Base-by-base conservation (phyloP, 2,329 filamentous ascomycete species). In the Leptographium galeiforme region DNA sequence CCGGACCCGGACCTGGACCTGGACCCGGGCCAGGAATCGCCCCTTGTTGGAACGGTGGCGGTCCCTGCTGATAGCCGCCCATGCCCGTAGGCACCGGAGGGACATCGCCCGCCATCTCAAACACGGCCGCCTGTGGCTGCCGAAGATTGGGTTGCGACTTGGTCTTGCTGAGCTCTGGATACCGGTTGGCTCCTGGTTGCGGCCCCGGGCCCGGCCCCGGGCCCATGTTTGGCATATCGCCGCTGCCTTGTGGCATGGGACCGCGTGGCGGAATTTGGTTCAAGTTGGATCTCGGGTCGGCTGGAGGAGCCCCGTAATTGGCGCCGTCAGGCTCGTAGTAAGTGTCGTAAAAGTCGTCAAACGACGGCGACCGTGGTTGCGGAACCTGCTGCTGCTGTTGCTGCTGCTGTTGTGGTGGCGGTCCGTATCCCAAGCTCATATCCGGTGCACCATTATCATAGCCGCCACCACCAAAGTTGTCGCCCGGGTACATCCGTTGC, bases 41-140 rank as follows among this genome's bases (percentile, higher is more conserved):
- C 5, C 43, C 43, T 13, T 25, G 43, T 8, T 32, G 43, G 5
- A 30, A 19, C 11, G 41, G 41, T 13, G 64, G 62, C 54, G 64
- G 32, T 32, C 45, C 63, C 34, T 64, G 58, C 7, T 64, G 58
- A 53, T 61, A 66, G 30, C 46, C 57, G 51, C 43, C 40, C 32
- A 25, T 48, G 39, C 41, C 39, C n/a, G 49, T 33, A 52, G 68
- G 75, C 62, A 74, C 68, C 43, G 68, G 71, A 12, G 82, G 81
- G 34, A 82, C 67, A 59, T 87, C 82, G 32, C 71, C 75, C 2
- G 79, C 81, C 76, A 90, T 84, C 61, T 89, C 87, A 59, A 89
- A 89, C 1, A 86, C 75, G 10, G 85, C 85, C 2, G 79, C 73
- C 60, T 86, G 80, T 4, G 77, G 75, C 58, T 81, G 75, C 39